Conservation (phyloP, 306 rosid genomes). For the Albizia julibrissin region DNA sequence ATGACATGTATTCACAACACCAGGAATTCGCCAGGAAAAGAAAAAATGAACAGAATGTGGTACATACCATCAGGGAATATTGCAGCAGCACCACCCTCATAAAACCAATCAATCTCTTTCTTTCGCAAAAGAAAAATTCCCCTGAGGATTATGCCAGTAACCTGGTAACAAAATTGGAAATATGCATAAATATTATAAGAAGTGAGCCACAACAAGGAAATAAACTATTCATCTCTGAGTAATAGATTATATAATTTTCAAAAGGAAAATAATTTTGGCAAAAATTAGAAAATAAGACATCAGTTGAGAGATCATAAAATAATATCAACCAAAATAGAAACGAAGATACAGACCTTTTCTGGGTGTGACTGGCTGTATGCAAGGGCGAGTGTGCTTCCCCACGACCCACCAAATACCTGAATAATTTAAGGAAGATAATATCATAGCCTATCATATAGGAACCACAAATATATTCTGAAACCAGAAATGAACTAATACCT, state of each 20-base stretch:
- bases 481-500: constrained; percentile 48
- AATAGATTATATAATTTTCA: constrained; percentile 20
- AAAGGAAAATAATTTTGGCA: neutral
- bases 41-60: constrained; percentile 15
- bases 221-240: constrained; percentile 8
- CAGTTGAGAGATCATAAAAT: neutral
- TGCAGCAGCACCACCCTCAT: constrained; percentile 98
- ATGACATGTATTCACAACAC: constrained; percentile 14
- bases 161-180: constrained; percentile 56
- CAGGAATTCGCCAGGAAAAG: constrained; percentile 22
- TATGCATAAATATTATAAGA: constrained; percentile 15
- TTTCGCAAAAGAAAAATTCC: constrained; percentile 90
- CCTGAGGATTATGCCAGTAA: constrained; percentile 82
- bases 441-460: constrained; percentile 15
- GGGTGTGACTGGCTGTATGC: constrained; percentile 95
- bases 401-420: constrained; percentile 95
- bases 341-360: constrained; percentile 62
- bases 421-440: constrained; percentile 36
- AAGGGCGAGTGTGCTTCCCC: constrained; percentile 97
- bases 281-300: neutral
- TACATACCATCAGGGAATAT: constrained; percentile 87
- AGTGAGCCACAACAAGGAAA: constrained; percentile 15
- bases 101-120: constrained; percentile 98
- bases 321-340: constrained; percentile 26
- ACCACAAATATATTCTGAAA: constrained; percentile 1